Evolutionary conservation across 495 filamentous ascomycete genomes (phyloP).

Genomic region (Xylaria acuta): DNA sequence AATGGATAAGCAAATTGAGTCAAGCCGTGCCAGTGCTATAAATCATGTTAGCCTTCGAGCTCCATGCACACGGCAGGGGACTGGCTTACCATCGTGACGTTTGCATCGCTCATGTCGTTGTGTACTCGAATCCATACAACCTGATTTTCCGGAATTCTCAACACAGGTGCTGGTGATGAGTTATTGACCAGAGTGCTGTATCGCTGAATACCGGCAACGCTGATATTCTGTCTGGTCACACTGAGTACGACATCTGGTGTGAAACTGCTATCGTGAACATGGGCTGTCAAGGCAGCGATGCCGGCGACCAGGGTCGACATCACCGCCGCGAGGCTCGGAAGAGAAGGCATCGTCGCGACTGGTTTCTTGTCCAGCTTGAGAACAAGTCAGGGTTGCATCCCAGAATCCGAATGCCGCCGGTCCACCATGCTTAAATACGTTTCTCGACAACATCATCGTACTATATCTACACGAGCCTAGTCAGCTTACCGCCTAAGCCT

Average conservation of each 20-base stretch:
- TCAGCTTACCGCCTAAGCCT: slow-evolving; percentile 2
- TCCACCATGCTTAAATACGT: not conserved
- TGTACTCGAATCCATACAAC: slow-evolving; percentile 60
- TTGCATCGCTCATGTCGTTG: slow-evolving; percentile 57
- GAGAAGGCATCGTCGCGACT: slow-evolving; percentile 6
- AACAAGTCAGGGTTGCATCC: not conserved
- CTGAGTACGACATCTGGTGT: slow-evolving; percentile 56
- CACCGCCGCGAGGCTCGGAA: slow-evolving; percentile 9
- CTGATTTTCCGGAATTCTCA: slow-evolving; percentile 49
- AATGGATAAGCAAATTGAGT: slow-evolving; percentile 55
- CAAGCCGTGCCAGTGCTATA: slow-evolving; percentile 63
- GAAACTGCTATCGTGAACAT: slow-evolving; percentile 17
- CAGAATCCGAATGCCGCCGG: not conserved
- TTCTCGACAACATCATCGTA: not conserved
- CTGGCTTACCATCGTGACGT: slow-evolving; percentile 56
- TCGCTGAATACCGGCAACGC: slow-evolving; percentile 46
- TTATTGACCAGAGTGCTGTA: slow-evolving; percentile 55
- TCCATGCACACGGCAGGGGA: not conserved
- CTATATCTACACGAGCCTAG: not conserved
- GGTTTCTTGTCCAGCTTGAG: not conserved
- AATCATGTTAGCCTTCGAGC: not conserved
- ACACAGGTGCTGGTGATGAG: slow-evolving; percentile 52
- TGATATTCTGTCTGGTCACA: slow-evolving; percentile 44
- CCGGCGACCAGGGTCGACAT: slow-evolving; percentile 5
- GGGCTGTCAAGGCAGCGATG: slow-evolving; percentile 6